Conservation (phyloP, 352 stramenopile species). For the Thalassiosira livingstoniorum region DNA sequence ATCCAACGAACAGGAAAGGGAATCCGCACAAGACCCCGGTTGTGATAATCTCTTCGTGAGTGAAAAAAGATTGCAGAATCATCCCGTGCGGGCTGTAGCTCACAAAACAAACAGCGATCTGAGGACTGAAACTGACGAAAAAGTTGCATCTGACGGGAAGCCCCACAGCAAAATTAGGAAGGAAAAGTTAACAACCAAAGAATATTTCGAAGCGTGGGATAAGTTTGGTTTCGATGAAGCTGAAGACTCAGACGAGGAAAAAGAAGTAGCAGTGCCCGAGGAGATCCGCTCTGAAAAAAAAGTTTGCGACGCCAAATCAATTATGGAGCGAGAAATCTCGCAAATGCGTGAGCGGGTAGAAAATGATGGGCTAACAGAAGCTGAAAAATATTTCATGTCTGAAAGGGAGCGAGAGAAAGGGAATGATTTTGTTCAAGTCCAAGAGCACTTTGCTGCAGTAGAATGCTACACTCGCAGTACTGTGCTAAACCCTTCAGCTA, state of each 20-base stretch:
- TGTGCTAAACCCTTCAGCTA: slow-evolving; percentile 88
- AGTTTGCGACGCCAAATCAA: neutral
- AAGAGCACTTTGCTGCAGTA: slow-evolving; percentile 89
- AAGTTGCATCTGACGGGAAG: neutral
- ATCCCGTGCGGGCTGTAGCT: too few relatives aligned
- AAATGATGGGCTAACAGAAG: slow-evolving; percentile 9
- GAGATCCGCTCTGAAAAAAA: neutral
- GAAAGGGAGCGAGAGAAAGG: slow-evolving; percentile 91
- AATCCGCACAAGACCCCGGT: neutral
- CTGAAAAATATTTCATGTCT: slow-evolving; percentile 61
- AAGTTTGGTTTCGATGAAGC: slow-evolving; percentile 90
- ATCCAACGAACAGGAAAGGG: neutral
- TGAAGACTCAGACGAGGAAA: slow-evolving; percentile 84
- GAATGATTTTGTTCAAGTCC: slow-evolving; percentile 91
- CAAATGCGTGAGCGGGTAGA: slow-evolving; percentile 6
- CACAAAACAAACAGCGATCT: too few relatives aligned
- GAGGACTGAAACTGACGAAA: neutral
- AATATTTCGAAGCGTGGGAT: slow-evolving; percentile 92
- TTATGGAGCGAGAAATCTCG: slow-evolving; percentile 15
- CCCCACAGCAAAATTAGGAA: slow-evolving; percentile 20
- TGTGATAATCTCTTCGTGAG: too few relatives aligned
- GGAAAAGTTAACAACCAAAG: slow-evolving; percentile 70
- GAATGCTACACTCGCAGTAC: slow-evolving; percentile 91
- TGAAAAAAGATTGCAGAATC: too few relatives aligned
- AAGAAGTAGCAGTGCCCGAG: slow-evolving; percentile 1